A percentile compares a stretch with the other conserved stretches of the same genome.
Evolutionary conservation across 2,329 filamentous ascomycete genomes (phyloP).

Genomic region (Paraphaeosphaeria minitans): DNA sequence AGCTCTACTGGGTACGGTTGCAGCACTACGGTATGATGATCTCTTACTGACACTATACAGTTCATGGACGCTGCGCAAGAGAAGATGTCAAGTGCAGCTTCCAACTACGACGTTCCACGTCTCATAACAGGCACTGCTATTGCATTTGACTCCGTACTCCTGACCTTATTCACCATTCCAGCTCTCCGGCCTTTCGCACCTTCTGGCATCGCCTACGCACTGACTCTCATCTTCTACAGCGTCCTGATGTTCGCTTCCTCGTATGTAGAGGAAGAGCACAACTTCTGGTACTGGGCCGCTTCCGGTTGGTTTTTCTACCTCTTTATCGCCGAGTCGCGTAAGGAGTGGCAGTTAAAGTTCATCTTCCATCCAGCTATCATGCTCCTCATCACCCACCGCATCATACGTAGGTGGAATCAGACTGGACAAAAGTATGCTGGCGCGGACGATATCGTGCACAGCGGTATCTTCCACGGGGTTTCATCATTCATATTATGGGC

Average conservation of each 20-base stretch:
- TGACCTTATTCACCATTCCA: constrained; percentile 41
- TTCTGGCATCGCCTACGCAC: constrained; percentile 48
- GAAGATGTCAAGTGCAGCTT: constrained; percentile 85
- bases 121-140: constrained; percentile 57
- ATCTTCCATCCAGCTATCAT: constrained; percentile 47
- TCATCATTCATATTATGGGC: constrained; percentile 69
- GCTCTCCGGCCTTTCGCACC: constrained; percentile 56
- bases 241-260: constrained; percentile 97
- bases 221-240: constrained; percentile 62
- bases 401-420: constrained; percentile 87
- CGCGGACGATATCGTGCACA: constrained; percentile 82
- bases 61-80: constrained; percentile 77
- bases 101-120: constrained; percentile 80
- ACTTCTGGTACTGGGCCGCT: constrained; percentile 95
- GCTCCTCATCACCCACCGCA: constrained; percentile 66
- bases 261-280: constrained; percentile 97
- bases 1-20: constrained; percentile 50
- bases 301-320: constrained; percentile 68
- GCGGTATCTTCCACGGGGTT: constrained; percentile 58
- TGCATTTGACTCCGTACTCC: constrained; percentile 52
- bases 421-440: constrained; percentile 96
- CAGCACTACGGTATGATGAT: not conserved
- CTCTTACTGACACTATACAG: constrained; percentile 24
- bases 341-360: constrained; percentile 31
- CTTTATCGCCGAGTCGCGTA: constrained; percentile 46